A percentile compares a stretch with the other conserved stretches of the same genome.
Conservation (phyloP, 2,329 filamentous ascomycete species). For the Aspergillus melleus region DNA sequence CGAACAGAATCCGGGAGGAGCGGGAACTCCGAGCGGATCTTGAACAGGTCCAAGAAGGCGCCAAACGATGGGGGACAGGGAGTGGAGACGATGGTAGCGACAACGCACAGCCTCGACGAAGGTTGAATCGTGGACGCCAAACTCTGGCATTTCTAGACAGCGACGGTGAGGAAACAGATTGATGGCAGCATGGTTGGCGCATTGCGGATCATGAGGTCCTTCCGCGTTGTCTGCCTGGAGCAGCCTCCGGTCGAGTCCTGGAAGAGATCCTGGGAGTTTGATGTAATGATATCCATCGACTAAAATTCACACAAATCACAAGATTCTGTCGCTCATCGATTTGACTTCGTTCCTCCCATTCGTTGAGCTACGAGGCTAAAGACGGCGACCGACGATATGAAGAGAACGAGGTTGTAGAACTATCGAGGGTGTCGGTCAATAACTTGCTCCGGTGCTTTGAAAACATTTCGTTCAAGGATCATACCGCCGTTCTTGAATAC, state of each 20-base stretch:
- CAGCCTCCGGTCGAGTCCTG: conserved; percentile 3
- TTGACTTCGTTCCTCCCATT: conserved; percentile 56
- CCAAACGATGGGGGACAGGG: conserved; percentile 70
- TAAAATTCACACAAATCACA: not conserved
- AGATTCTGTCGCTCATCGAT: conserved; percentile 28
- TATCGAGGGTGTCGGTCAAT: conserved; percentile 17
- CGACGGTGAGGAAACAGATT: conserved; percentile 64
- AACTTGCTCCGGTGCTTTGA: not conserved
- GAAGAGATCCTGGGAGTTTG: not conserved
- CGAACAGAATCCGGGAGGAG: conserved; percentile 80
- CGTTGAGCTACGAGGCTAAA: conserved; percentile 92
- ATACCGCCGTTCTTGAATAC: conserved; percentile 87
- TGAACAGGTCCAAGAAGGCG: conserved; percentile 79
- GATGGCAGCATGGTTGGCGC: conserved; percentile 14
- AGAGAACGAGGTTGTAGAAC: conserved; percentile 98
- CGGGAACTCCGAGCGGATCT: conserved; percentile 82
- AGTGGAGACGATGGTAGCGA: conserved; percentile 44
- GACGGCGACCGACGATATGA: conserved; percentile 92
- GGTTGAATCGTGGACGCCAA: conserved; percentile 45
- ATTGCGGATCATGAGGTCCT: not conserved
- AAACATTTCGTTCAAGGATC: conserved; percentile 32
- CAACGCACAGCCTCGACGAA: conserved; percentile 38
- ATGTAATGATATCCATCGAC: conserved; percentile 8
- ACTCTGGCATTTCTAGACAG: conserved; percentile 63
- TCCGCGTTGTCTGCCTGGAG: conserved; percentile 9